Percentiles rank a stretch among this genome's conserved stretches.
phyloP scores from a whole-genome alignment of 495 filamentous ascomycete genomes.

The Lasiosphaeria hispida region DNA sequence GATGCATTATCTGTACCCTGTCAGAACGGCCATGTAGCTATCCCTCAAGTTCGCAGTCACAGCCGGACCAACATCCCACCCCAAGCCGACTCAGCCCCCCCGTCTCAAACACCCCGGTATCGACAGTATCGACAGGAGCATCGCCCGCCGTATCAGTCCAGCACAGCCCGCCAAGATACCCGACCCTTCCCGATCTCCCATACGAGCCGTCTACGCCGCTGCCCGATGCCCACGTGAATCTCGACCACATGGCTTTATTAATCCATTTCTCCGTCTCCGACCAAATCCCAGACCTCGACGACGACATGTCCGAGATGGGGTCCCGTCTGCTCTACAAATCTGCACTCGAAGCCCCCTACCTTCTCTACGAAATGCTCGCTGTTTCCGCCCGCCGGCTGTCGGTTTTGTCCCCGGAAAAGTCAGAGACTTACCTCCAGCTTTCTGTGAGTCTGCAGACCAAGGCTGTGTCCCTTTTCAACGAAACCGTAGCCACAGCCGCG shows the following conservation, averaged over 20 bases:
- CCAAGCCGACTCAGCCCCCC: background rate
- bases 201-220: background rate
- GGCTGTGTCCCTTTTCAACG: slow-evolving; percentile 40
- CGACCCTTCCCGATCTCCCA: slow-evolving; percentile 16
- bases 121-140: slow-evolving; percentile 3
- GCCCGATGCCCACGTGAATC: slow-evolving; percentile 26
- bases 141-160: background rate
- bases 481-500: slow-evolving; percentile 20
- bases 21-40: slow-evolving; percentile 36
- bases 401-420: slow-evolving; percentile 21
- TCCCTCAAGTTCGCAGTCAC: slow-evolving; percentile 6
- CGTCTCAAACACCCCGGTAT: background rate
- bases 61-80: background rate
- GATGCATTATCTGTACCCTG: slow-evolving; percentile 35
- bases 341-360: slow-evolving; percentile 32
- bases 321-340: slow-evolving; percentile 17
- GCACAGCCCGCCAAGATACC: slow-evolving; percentile 1
- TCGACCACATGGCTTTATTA: slow-evolving; percentile 39
- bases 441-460: slow-evolving; percentile 35
- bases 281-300: slow-evolving; percentile 28
- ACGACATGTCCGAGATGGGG: slow-evolving; percentile 17
- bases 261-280: slow-evolving; percentile 29
- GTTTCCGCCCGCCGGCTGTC: slow-evolving; percentile 35
- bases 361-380: slow-evolving; percentile 37
- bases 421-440: slow-evolving; percentile 25